Conservation (phyloP, 148 eudicot species). For the Vaccinium vitisidaea region DNA sequence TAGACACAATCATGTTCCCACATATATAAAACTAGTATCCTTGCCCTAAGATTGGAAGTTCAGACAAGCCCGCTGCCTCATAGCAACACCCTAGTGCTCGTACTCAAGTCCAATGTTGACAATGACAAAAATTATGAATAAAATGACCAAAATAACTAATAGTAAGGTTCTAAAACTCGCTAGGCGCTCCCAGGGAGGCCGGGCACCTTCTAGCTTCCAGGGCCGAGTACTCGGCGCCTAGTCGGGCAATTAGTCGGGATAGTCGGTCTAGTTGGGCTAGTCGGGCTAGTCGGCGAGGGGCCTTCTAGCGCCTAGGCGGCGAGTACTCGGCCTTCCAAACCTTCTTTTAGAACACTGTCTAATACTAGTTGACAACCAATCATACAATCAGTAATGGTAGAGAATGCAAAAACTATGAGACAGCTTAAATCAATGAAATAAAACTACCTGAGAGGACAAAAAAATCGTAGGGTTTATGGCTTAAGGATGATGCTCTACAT, state of each 20-base stretch:
- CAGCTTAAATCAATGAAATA: background rate
- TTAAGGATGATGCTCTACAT: background rate
- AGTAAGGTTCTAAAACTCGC: no score
- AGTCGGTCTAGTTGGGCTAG: no score
- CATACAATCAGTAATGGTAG: background rate
- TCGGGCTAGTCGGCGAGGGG: no score
- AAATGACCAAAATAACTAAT: background rate
- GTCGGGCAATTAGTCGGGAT: no score
- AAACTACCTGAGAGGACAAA: background rate
- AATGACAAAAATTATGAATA: background rate
- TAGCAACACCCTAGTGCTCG: background rate
- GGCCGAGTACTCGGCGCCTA: no score
- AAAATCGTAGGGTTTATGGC: background rate
- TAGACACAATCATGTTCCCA: background rate
- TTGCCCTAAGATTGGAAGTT: background rate
- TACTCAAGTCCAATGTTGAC: background rate
- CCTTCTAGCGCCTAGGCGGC: no score
- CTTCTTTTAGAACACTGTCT: no score
- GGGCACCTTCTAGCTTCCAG: no score
- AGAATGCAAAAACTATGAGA: background rate
- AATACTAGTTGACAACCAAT: background rate
- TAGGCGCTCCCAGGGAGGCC: no score
- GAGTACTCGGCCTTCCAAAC: no score
- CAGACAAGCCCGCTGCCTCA: background rate
- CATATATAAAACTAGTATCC: background rate